These are phyloP conservation scores for Irineochytrium annulatum DNA, from an alignment of 192 early-diverging fungal genomes.

Conservation along the genomic window DNA sequence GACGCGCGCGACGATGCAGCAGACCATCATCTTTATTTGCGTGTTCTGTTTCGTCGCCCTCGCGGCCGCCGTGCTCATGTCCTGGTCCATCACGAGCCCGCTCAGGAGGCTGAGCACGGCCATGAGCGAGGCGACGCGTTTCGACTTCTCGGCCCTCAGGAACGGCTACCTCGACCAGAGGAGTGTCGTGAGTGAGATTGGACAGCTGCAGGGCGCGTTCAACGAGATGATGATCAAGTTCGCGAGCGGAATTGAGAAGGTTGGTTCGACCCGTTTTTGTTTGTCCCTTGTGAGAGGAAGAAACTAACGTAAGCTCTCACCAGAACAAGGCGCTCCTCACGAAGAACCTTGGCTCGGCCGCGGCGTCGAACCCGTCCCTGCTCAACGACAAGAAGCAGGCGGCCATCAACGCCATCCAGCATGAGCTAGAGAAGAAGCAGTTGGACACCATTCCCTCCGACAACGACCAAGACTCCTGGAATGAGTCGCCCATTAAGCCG, in stretches of 20 bases:
- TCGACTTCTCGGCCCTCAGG: neutral
- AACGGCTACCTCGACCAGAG: neutral
- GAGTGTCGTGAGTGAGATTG: neutral
- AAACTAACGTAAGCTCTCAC: no score
- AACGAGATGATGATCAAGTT: conserved; percentile 5
- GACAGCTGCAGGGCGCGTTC: conserved; percentile 1
- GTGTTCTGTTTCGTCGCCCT: neutral
- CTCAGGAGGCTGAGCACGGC: neutral
- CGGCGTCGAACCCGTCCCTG: no score
- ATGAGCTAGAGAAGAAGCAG: no score
- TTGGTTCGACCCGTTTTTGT: no score
- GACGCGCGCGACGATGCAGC: neutral
- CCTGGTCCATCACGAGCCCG: neutral
- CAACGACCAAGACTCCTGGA: no score
- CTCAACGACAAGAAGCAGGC: no score
- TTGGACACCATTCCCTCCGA: no score
- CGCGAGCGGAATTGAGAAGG: neutral
- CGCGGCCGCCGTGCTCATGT: neutral
- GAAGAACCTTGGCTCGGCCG: no score
- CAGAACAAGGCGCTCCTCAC: no score
- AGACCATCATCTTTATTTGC: neutral
- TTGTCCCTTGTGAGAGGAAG: no score
- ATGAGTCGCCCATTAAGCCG: no score
- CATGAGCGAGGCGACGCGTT: neutral
- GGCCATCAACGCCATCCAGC: no score